Conservation (phyloP, 768 basidiomycete genomes). For the Cantharellus cinnabarinus region DNA sequence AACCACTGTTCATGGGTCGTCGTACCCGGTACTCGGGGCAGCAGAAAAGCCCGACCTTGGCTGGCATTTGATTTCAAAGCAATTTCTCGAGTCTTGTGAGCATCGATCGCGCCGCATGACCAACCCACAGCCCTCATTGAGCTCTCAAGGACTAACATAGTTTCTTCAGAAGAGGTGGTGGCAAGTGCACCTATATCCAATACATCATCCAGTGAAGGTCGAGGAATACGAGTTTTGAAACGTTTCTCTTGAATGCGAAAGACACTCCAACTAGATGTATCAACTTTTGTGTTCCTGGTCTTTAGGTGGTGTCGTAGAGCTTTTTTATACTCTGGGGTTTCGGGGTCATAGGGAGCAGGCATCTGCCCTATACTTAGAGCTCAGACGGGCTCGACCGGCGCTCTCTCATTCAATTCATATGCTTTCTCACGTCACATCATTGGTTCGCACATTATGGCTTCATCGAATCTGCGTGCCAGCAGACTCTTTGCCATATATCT, state of each 20-base stretch:
- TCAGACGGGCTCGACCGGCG: too few species aligned
- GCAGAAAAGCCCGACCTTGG: background rate
- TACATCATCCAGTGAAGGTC: conserved; percentile 46
- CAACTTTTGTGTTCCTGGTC: background rate
- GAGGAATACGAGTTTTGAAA: conserved; percentile 62
- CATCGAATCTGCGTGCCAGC: too few species aligned
- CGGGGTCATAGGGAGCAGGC: background rate
- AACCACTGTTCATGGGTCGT: conserved; percentile 6
- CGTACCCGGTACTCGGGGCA: conserved; percentile 19
- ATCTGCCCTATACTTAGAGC: too few species aligned
- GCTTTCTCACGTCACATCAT: too few species aligned
- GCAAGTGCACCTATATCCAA: conserved; percentile 30
- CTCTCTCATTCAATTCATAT: too few species aligned
- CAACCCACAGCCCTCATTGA: conserved; percentile 23
- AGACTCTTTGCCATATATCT: too few species aligned
- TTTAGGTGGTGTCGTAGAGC: conserved; percentile 30
- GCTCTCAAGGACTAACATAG: conserved; percentile 23
- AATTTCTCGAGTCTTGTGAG: conserved; percentile 17
- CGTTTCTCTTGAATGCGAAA: conserved; percentile 64
- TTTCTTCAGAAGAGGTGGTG: conserved; percentile 17
- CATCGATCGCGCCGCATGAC: conserved; percentile 20
- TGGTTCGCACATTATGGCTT: too few species aligned
- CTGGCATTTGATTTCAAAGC: conserved; percentile 5
- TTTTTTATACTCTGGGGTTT: conserved; percentile 34
- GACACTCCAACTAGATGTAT: conserved; percentile 11